Conservation (phyloP, 352 stramenopile species). For the Thraustotheca clavata region DNA sequence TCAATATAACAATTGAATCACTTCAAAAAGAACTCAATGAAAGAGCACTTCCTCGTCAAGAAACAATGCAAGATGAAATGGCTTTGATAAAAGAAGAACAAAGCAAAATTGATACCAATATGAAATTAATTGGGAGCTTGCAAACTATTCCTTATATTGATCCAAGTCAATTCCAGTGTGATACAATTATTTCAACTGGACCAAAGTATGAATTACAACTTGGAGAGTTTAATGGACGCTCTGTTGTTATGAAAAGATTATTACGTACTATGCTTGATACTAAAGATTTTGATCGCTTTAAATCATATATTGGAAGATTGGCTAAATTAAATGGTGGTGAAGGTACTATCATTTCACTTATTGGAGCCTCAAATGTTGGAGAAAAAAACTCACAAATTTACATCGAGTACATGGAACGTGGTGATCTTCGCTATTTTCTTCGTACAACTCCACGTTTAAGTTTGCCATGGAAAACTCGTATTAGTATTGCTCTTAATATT, state of each 20-base stretch:
- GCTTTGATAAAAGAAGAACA: too few relatives aligned
- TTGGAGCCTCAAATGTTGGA: not conserved
- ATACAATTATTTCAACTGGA: not conserved
- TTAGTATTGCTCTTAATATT: not conserved
- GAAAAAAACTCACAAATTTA: not conserved
- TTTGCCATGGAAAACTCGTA: not conserved
- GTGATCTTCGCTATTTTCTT: not conserved
- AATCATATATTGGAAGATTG: not conserved
- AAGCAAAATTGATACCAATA: too few relatives aligned
- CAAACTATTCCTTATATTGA: not conserved
- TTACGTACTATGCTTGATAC: not conserved
- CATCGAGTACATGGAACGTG: conserved; percentile 3
- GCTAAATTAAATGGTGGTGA: not conserved
- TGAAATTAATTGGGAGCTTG: not conserved
- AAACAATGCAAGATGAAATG: too few relatives aligned
- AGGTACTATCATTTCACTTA: not conserved
- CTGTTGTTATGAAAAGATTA: not conserved
- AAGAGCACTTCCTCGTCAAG: too few relatives aligned
- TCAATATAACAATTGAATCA: too few relatives aligned
- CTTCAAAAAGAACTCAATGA: too few relatives aligned
- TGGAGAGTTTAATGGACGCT: not conserved
- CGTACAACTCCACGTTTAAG: not conserved
- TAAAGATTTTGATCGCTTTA: not conserved
- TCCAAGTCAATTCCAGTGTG: not conserved
- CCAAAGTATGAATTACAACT: not conserved